Conservation (phyloP, 2,329 filamentous ascomycete species). For the Leptographium wingfieldii region DNA sequence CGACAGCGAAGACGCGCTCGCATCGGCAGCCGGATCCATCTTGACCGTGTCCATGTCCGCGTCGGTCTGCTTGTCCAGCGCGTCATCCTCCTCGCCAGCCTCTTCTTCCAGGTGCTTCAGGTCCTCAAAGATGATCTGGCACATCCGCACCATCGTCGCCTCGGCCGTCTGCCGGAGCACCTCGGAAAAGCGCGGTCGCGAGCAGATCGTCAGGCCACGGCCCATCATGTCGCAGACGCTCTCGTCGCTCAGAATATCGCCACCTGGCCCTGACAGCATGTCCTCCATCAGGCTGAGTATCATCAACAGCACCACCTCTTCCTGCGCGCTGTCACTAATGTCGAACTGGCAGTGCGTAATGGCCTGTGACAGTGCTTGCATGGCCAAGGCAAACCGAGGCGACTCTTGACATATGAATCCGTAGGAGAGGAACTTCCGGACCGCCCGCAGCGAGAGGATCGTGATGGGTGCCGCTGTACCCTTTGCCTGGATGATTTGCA, state of each 20-base stretch:
- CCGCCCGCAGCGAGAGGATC: constrained; percentile 80
- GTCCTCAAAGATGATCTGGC: constrained; percentile 92
- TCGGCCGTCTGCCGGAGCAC: constrained; percentile 83
- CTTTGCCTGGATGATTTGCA: constrained; percentile 92
- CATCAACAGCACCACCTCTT: constrained; percentile 87
- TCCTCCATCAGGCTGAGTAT: constrained; percentile 97
- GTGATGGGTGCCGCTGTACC: constrained; percentile 95
- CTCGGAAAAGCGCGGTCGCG: constrained; percentile 81
- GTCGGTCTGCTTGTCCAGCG: constrained; percentile 52
- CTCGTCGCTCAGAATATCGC: constrained; percentile 89
- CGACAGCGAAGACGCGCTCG: not conserved
- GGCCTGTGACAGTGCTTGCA: constrained; percentile 88
- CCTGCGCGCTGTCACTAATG: constrained; percentile 85
- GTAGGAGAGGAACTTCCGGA: constrained; percentile 95
- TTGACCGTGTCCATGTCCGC: constrained; percentile 64
- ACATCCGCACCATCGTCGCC: constrained; percentile 97
- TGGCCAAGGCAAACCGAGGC: constrained; percentile 77
- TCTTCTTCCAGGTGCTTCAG: constrained; percentile 77
- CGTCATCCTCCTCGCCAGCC: constrained; percentile 52
- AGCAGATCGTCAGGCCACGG: constrained; percentile 92
- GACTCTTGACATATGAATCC: constrained; percentile 76
- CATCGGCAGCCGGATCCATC: constrained; percentile 53
- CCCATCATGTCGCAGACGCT: constrained; percentile 99
- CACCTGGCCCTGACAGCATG: constrained; percentile 89
- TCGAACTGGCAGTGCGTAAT: constrained; percentile 98